Percentiles rank a stretch among this genome's conserved stretches.
Evolutionary conservation across 305 asterid species (phyloP).

Genomic region (Fraxinus greggii): DNA sequence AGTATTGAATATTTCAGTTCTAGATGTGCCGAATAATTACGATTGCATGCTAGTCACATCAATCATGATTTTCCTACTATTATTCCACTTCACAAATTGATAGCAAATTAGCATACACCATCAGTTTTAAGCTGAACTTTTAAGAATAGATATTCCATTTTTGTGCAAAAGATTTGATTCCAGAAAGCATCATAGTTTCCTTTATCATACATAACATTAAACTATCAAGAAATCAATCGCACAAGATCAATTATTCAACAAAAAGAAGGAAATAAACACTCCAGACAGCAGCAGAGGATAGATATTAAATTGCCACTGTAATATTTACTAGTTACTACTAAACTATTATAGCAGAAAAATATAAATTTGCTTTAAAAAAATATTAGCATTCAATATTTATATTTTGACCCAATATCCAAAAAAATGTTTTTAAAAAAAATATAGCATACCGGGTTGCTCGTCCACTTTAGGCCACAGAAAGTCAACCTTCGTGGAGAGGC

Average conservation of each 20-base stretch:
- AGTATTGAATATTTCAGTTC: not conserved
- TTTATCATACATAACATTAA: not conserved
- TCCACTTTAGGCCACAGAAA: conserved; percentile 90
- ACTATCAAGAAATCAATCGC: not conserved
- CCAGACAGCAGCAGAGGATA: not conserved
- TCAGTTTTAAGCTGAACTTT: not conserved
- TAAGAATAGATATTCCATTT: not conserved
- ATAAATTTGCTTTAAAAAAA: not conserved
- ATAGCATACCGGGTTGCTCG: conserved; percentile 64
- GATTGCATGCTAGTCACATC: not conserved
- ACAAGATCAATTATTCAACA: not conserved
- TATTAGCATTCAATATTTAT: not conserved
- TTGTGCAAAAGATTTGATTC: not conserved
- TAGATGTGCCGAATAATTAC: not conserved
- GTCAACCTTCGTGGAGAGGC: conserved; percentile 93
- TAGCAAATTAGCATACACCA: not conserved
- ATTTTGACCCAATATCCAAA: not conserved
- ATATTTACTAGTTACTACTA: not conserved
- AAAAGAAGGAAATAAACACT: not conserved
- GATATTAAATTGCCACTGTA: not conserved
- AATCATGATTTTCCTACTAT: not conserved
- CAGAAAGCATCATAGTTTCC: not conserved
- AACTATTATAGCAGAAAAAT: not conserved
- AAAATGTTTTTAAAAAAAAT: not conserved
- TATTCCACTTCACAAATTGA: not conserved